Percentiles rank a stretch among this genome's conserved stretches.
Evolutionary conservation across 2,329 filamentous ascomycete genomes (phyloP).

Genomic region (Ceratocystis albifundus): DNA sequence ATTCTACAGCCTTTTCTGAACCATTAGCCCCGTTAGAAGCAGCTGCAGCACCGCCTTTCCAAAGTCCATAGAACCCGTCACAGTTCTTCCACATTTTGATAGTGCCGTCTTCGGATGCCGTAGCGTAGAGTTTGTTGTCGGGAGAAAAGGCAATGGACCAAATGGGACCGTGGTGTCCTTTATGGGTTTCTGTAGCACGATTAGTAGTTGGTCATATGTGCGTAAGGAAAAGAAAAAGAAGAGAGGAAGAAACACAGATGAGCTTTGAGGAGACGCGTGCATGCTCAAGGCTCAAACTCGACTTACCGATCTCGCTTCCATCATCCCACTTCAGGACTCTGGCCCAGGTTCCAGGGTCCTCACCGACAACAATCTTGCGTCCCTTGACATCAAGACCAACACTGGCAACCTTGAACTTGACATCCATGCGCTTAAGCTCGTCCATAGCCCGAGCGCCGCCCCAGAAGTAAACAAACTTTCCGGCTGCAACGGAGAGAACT

Average conservation of each 20-base stretch:
- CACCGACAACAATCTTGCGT: slow-evolving; percentile 77
- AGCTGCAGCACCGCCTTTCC: slow-evolving; percentile 39
- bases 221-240: neutral
- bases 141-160: slow-evolving; percentile 94
- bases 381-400: slow-evolving; percentile 76
- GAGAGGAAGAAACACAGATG: neutral
- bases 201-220: slow-evolving; percentile 19
- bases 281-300: neutral
- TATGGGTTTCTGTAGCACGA: slow-evolving; percentile 60
- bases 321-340: slow-evolving; percentile 82
- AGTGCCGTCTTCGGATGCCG: slow-evolving; percentile 91
- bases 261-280: neutral
- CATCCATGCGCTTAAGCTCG: slow-evolving; percentile 65
- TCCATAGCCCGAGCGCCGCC: slow-evolving; percentile 59
- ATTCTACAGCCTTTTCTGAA: slow-evolving; percentile 23
- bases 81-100: slow-evolving; percentile 83
- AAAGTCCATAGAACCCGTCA: slow-evolving; percentile 52
- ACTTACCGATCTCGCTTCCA: slow-evolving; percentile 61
- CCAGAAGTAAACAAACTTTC: slow-evolving; percentile 89
- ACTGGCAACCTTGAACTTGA: slow-evolving; percentile 78
- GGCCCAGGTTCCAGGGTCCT: slow-evolving; percentile 92
- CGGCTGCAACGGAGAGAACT: slow-evolving; percentile 81
- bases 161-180: slow-evolving; percentile 92
- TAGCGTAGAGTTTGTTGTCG: slow-evolving; percentile 91
- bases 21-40: slow-evolving; percentile 20